phyloP scores from a whole-genome alignment of 2,329 filamentous ascomycete species.

The Pestalotiopsis sp. region DNA sequence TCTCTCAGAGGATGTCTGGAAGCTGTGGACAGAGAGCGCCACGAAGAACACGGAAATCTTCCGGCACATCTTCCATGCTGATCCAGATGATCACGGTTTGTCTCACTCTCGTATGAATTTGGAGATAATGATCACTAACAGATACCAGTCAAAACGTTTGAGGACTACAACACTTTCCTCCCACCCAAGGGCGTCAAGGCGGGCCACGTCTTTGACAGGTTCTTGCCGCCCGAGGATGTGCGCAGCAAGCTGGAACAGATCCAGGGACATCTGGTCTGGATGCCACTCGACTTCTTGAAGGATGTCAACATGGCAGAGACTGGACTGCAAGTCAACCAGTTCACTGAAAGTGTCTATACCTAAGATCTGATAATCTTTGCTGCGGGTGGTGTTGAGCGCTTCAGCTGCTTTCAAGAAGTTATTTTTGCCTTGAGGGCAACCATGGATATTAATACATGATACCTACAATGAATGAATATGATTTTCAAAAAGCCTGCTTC shows the following conservation, averaged over 20 bases:
- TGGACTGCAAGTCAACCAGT: slow-evolving; percentile 82
- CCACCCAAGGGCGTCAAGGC: slow-evolving; percentile 72
- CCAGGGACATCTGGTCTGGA: slow-evolving; percentile 90
- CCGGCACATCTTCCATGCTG: slow-evolving; percentile 80
- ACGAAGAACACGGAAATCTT: slow-evolving; percentile 75
- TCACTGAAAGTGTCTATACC: slow-evolving; percentile 86
- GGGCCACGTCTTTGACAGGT: slow-evolving; percentile 85
- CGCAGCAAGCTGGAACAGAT: slow-evolving; percentile 77
- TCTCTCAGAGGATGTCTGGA: slow-evolving; percentile 66
- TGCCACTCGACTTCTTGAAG: slow-evolving; percentile 86
- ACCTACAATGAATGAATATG: neutral
- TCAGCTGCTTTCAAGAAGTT: neutral
- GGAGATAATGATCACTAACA: slow-evolving; percentile 16
- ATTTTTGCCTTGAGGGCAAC: neutral
- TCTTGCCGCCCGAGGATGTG: slow-evolving; percentile 73
- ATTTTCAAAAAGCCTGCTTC: neutral
- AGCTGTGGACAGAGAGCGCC: slow-evolving; percentile 70
- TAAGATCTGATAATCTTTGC: slow-evolving; percentile 32
- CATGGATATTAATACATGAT: neutral
- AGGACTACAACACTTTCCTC: slow-evolving; percentile 83
- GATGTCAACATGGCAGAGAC: slow-evolving; percentile 89
- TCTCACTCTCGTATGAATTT: slow-evolving; percentile 9
- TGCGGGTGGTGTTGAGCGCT: neutral
- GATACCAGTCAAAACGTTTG: slow-evolving; percentile 74
- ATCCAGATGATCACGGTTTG: slow-evolving; percentile 83